Percentiles rank a stretch among this genome's conserved stretches.
These are phyloP conservation scores for Luvunga scandens DNA, from an alignment of 345 rosid genomes.

Conservation along the genomic window DNA sequence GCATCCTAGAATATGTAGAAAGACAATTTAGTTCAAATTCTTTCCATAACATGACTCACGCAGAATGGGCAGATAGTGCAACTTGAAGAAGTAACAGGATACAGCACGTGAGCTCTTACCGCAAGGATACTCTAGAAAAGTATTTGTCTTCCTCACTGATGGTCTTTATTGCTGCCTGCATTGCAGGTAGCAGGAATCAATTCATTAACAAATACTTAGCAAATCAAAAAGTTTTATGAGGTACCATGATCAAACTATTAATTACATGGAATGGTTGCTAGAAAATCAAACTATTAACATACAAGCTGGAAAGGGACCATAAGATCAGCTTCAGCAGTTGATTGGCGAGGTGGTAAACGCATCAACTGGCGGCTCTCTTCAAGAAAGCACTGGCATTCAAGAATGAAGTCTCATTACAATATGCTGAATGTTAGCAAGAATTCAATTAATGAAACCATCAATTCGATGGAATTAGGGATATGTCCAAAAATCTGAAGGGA, in stretches of 20 bases:
- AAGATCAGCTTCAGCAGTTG: conserved; percentile 97
- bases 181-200: conserved; percentile 15
- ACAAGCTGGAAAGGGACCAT: conserved; percentile 96
- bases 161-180: conserved; percentile 92
- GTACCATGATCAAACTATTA: not conserved
- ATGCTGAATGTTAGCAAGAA: conserved; percentile 9
- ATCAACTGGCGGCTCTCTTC: conserved; percentile 94
- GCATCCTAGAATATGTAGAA: conserved; percentile 57
- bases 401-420: conserved; percentile 12
- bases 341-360: conserved; percentile 96
- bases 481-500: not conserved
- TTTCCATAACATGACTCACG: not conserved
- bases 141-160: conserved; percentile 90
- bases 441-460: not conserved
- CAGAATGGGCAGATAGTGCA: not conserved
- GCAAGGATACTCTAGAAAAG: conserved; percentile 77
- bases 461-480: not conserved
- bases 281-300: conserved; percentile 29
- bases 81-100: conserved; percentile 5
- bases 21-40: conserved; percentile 12
- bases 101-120: conserved; percentile 42
- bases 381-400: conserved; percentile 71
- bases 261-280: not conserved
- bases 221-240: conserved; percentile 1
- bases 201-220: not conserved